Percentiles rank a stretch among this genome's conserved stretches.
These are phyloP conservation scores for Calocera viscosa DNA, from an alignment of 768 basidiomycete genomes.

Conservation along the genomic window DNA sequence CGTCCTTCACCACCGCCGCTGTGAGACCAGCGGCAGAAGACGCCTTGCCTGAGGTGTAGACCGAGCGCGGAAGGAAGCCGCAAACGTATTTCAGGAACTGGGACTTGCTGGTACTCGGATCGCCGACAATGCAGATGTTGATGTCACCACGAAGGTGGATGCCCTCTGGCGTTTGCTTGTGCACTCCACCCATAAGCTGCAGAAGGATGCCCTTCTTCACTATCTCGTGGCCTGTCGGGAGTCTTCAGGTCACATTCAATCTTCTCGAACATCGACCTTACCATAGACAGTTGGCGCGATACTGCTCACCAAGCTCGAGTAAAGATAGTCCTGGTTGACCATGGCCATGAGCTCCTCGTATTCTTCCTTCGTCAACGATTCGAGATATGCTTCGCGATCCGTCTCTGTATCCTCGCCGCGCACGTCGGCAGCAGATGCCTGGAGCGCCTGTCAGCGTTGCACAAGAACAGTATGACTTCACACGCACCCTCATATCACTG, in stretches of 20 bases:
- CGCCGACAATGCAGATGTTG: slow-evolving; percentile 96
- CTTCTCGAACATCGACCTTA: slow-evolving; percentile 15
- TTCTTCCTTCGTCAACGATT: slow-evolving; percentile 83
- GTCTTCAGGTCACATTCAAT: not conserved
- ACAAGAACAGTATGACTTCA: not conserved
- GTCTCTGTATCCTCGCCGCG: slow-evolving; percentile 78
- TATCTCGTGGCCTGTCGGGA: slow-evolving; percentile 64
- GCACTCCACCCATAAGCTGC: slow-evolving; percentile 97
- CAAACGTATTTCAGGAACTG: slow-evolving; percentile 98
- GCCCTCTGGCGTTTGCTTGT: slow-evolving; percentile 90
- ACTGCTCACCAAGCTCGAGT: slow-evolving; percentile 80
- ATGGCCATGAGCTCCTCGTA: slow-evolving; percentile 88
- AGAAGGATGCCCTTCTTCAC: slow-evolving; percentile 95
- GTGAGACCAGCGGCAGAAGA: slow-evolving; percentile 98
- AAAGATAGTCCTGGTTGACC: slow-evolving; percentile 92
- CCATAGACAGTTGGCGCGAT: slow-evolving; percentile 96
- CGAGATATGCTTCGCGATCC: slow-evolving; percentile 66
- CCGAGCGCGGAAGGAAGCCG: slow-evolving; percentile 95
- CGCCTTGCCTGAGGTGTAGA: slow-evolving; percentile 98
- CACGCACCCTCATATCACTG: slow-evolving; percentile 70
- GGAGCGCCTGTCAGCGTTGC: slow-evolving; percentile 6
- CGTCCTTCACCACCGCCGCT: slow-evolving; percentile 94
- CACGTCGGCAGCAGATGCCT: slow-evolving; percentile 71
- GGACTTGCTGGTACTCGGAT: slow-evolving; percentile 94
- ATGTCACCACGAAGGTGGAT: slow-evolving; percentile 98